Base-by-base conservation (phyloP, 1,284 basidiomycete genomes). In the Apiotrichum akiyoshidainum region DNA sequence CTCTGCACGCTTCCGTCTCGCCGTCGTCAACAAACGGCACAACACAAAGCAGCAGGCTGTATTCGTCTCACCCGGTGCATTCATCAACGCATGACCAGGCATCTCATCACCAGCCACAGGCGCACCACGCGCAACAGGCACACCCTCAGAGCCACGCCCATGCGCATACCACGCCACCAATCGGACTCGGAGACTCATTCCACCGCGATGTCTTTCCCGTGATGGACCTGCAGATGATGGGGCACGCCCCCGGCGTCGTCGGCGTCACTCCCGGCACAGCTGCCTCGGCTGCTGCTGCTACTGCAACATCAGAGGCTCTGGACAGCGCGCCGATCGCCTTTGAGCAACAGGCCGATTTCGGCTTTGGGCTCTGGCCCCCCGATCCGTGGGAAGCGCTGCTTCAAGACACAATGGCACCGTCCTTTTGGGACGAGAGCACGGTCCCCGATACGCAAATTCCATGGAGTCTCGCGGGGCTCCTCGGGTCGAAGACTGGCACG, bases 381-480 rank as follows among this genome's bases (percentile, higher is more conserved):
- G 63, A 63, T 17, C 55, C 65, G 3, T 66, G 65, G 67, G 67
- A 66, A 35, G 55, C 47, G 17, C 46, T 63, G 19, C 34, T 67
- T 45, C 55, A 59, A n/a, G 64, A 67, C 34, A 44, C 58, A 2
- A 37, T 67, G 12, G 53, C 50, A 8, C 59, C 55, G 17, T 26
- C 51, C 21, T 48, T 59, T 19, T 58, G 55, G 55, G 57, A 54
- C 48, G 57, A 62, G 39, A 50, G 39, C 37, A 46, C 34, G 19
- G 44, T 42, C 1, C 33, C 50, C 5, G 44, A 57, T 19, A 41
- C 57, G n/a, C 50, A 65, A 14, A 21, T 66, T 16, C 51, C 61
- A 7, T 69, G 60, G 54, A 60, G 65, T 26, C 41, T 63, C 13
- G 46, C 58, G 22, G 39, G 48, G 21, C 54, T 55, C 10, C 60